These are phyloP conservation scores for Begonia peltatifolia DNA, from an alignment of 306 rosid species.

Conservation along the genomic window DNA sequence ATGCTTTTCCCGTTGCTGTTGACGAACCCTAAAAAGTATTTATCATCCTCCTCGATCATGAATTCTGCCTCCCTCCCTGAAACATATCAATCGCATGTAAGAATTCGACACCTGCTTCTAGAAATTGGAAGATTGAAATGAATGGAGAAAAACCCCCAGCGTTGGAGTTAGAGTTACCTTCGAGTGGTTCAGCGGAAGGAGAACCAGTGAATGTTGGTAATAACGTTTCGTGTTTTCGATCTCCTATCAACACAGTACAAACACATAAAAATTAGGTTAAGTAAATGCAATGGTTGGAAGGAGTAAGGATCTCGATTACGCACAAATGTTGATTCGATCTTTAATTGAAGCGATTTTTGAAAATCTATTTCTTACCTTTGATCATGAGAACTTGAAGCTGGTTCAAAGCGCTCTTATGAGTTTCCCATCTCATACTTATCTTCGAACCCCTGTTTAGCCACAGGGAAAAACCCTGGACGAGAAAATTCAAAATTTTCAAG, in stretches of 20 bases:
- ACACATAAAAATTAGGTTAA: background rate
- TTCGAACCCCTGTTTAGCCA: conserved; percentile 72
- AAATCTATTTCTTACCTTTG: conserved; percentile 23
- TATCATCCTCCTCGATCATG: conserved; percentile 42
- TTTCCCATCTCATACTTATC: conserved; percentile 41
- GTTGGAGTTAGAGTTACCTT: conserved; percentile 17
- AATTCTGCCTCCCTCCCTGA: conserved; percentile 45
- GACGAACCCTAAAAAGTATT: conserved; percentile 38
- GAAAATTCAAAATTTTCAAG: background rate
- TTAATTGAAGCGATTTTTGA: background rate
- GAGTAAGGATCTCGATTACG: background rate
- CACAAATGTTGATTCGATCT: background rate
- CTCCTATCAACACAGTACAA: conserved; percentile 24
- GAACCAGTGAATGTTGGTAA: conserved; percentile 15
- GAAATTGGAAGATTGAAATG: no score
- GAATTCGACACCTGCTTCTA: no score
- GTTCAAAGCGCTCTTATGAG: conserved; percentile 24
- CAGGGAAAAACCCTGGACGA: conserved; percentile 39
- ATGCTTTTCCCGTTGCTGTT: conserved; percentile 35
- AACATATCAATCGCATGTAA: no score
- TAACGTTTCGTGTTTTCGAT: conserved; percentile 19
- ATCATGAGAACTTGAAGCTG: conserved; percentile 30
- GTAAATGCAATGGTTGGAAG: background rate
- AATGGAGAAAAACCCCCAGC: no score
- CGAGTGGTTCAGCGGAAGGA: conserved; percentile 6